Evolutionary conservation across 352 stramenopile species (phyloP), one percentile per base, ranked within the genome.

Genomic region (Phytophthora chlamydospora): DNA sequence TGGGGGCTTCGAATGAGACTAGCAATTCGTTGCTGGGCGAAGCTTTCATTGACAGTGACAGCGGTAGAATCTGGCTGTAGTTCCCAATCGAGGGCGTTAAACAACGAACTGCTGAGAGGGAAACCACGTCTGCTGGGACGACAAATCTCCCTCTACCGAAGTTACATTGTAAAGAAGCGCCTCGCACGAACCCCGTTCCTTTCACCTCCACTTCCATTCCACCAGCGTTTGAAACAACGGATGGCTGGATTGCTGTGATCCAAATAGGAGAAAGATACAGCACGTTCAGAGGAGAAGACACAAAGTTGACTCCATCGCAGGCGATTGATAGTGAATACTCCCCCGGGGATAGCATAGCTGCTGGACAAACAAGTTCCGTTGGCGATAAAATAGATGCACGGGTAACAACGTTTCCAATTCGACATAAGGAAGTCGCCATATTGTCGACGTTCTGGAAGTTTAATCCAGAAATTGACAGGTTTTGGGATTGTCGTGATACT

Each of bases 291-390:
- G 42, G 11, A 8, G 69, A 77, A 17, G 19, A 14, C 6, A 68
- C 58, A 21, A 69, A 77, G 33, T 77, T 81, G n/a, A 70, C 19
- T 38, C 69, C 75, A 21, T 81, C 75, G 19, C 62, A 81, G 0
- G 75, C 75, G 0, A 84, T 13, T 9, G 69, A 73, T 10, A 81
- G 43, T 2, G 33, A 11, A 40, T 84, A 75, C 3, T 42, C 19
- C 3, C 75, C 66, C 27, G 56, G 39, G 1, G 24, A 5, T n/a
- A 73, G 33, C 5, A 49, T 6, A 19, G 59, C 45, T 27, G 62
- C 31, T 1, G 24, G 12, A 44, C 73, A 81, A 3, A 62, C 8
- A 4, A 51, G 40, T 55, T 62, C 42, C 0, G 66, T 78, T 13
- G 69, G 19, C 16, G 73, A 81, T 27, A 58, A 12, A 21, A 81